phyloP scores from a whole-genome alignment of 108 stramenopile species.

The Discostella stelligeroides region DNA sequence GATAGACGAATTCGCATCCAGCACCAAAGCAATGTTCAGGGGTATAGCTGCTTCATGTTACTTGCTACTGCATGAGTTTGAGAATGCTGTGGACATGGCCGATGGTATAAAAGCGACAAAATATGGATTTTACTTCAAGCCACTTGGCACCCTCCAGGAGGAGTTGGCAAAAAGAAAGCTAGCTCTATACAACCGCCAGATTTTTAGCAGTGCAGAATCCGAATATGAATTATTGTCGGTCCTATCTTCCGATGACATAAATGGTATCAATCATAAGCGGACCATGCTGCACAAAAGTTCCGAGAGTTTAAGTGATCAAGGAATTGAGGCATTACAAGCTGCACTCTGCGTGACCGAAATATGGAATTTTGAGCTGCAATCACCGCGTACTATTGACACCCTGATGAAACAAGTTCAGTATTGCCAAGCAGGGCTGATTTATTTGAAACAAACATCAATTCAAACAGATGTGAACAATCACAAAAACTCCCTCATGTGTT shows the following conservation, averaged over 20 bases:
- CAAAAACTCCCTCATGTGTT: conserved; percentile 31
- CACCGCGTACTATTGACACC: background rate
- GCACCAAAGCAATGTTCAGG: conserved; percentile 32
- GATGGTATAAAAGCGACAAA: conserved; percentile 15
- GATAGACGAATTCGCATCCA: conserved; percentile 32
- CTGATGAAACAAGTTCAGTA: conserved; percentile 22
- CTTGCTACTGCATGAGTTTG: conserved; percentile 24
- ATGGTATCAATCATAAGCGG: conserved; percentile 7
- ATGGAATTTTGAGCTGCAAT: conserved; percentile 16
- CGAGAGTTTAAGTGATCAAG: conserved; percentile 31
- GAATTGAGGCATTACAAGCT: conserved; percentile 30
- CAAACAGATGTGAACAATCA: conserved; percentile 37
- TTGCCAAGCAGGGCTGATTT: conserved; percentile 27
- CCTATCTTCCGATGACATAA: conserved; percentile 9
- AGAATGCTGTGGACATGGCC: conserved; percentile 15
- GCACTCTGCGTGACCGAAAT: conserved; percentile 28
- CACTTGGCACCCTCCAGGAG: conserved; percentile 22
- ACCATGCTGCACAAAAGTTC: conserved; percentile 31
- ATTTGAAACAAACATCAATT: conserved; percentile 29
- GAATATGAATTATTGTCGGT: conserved; percentile 17
- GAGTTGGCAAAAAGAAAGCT: conserved; percentile 9
- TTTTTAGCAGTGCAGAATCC: conserved; percentile 14
- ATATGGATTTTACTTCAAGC: conserved; percentile 32
- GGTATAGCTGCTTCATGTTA: conserved; percentile 25
- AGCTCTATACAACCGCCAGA: conserved; percentile 4